Percentiles rank a stretch among this genome's conserved stretches.
Conservation (phyloP, 352 stramenopile species). For the Thalassiosira sp. region DNA sequence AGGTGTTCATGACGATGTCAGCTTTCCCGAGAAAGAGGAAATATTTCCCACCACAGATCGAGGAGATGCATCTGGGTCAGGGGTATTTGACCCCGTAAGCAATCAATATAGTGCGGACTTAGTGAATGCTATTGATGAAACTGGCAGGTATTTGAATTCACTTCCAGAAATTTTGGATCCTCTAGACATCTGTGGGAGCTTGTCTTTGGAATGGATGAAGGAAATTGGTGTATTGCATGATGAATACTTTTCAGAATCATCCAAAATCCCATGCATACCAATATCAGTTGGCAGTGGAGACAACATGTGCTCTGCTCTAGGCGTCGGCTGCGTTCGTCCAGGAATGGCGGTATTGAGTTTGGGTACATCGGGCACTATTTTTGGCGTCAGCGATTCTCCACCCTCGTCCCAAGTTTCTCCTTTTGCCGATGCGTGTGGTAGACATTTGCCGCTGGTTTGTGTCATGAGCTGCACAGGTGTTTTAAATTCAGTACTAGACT, state of each 20-base stretch:
- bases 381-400: conserved; percentile 38
- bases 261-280: conserved; percentile 12
- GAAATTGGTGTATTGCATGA: conserved; percentile 1
- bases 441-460: conserved; percentile 42
- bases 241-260: not conserved
- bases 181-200: conserved; percentile 25
- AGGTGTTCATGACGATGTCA: conserved; percentile 2
- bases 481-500: conserved; percentile 26
- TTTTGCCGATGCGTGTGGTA: conserved; percentile 45
- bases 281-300: conserved; percentile 46
- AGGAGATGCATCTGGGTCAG: conserved; percentile 47
- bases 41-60: conserved; percentile 28
- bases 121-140: conserved; percentile 24
- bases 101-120: conserved; percentile 16
- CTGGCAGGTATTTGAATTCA: conserved; percentile 8
- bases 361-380: conserved; percentile 54
- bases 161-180: conserved; percentile 31
- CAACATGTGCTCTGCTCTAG: conserved; percentile 53
- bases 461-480: conserved; percentile 51
- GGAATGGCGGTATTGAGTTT: conserved; percentile 41
- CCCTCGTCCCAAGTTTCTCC: conserved; percentile 24
- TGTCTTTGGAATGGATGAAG: conserved; percentile 23
- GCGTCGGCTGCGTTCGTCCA: conserved; percentile 30
- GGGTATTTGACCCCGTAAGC: conserved; percentile 22
- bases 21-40: not conserved